Conservation (phyloP, 169 alveolate species). For the Plasmodium falciparum region DNA sequence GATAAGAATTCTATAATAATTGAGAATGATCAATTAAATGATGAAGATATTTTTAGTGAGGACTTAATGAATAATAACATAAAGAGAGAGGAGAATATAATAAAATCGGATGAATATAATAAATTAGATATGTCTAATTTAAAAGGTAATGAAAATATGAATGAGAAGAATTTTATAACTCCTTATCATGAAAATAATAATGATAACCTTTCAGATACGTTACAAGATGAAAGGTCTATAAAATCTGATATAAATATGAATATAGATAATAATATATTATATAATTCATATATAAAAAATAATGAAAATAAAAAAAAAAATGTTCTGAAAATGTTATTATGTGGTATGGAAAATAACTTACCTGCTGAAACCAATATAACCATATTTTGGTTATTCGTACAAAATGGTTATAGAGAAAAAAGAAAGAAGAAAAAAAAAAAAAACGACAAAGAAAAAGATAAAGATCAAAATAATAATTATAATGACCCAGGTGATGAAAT, state of each 20-base stretch:
- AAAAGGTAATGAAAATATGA: neutral
- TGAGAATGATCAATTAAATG: no score
- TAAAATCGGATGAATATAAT: no score
- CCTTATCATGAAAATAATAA: neutral
- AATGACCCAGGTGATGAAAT: neutral
- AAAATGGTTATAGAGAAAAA: constrained; percentile 45
- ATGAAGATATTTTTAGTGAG: no score
- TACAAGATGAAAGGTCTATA: neutral
- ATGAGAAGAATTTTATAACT: neutral
- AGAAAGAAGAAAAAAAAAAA: constrained; percentile 2
- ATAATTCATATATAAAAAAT: constrained; percentile 29
- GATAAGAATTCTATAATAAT: no score
- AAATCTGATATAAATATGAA: neutral
- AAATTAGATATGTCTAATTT: neutral
- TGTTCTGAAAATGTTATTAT: constrained; percentile 18
- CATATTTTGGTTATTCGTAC: constrained; percentile 69
- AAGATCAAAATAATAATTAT: neutral
- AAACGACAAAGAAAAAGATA: neutral
- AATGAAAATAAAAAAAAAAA: constrained; percentile 31
- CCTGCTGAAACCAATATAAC: constrained; percentile 66
- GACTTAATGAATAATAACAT: no score
- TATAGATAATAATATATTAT: constrained; percentile 32
- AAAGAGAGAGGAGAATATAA: no score
- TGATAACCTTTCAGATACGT: neutral
- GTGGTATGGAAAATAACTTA: constrained; percentile 61